Evolutionary conservation across 2,329 filamentous ascomycete species (phyloP), one percentile per base, ranked within the genome.

Genomic region (Penicillium sp.): DNA sequence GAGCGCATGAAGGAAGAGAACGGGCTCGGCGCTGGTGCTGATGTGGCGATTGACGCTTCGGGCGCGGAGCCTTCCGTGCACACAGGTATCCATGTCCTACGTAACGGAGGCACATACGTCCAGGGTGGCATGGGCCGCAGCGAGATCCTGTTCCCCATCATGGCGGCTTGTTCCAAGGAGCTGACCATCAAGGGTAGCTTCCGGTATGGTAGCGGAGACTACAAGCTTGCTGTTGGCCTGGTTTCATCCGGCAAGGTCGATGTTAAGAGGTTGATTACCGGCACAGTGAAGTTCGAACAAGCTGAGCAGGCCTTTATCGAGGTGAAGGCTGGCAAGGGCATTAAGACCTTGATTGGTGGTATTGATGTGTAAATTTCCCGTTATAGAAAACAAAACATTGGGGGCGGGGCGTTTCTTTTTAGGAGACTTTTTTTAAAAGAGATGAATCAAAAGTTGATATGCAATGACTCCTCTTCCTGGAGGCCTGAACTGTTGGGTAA

Each of bases 111-210:
- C 29, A 83, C 79, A 15, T 91, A 88, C 61, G 84, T 94, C 8
- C 88, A 94, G 72, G 88, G 83, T 52, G 90, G 90, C 48, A 95
- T 96, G 88, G 91, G 91, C 64, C 86, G 85, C 66, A 70, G 82
- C 34, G 87, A 95, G 63, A 90, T 96, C 68, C 86, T 72, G 8
- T 95, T 96, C 75, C 91, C 91, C 45, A 95, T 97, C 67, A 87
- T 91, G 80, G 85, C 87, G 5, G 77, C 94, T 64, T 94, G 89
- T 68, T 78, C 83, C 44, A 96, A 96, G 74, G 91, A 97, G 75
- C 76, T 95, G 45, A 94, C 84, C 10, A 78, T 87, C 41, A 87
- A 85, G 65, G 91, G 91, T 21, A 90, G 84, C 55, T 97, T 97
- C 77, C 81, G 91, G 34, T 97, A 97, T 69, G 84, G 84, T 3